Evolutionary conservation across 1,139 yeast species (phyloP), one percentile per base, ranked within the genome.

Genomic region (Suhomyces taliae): DNA sequence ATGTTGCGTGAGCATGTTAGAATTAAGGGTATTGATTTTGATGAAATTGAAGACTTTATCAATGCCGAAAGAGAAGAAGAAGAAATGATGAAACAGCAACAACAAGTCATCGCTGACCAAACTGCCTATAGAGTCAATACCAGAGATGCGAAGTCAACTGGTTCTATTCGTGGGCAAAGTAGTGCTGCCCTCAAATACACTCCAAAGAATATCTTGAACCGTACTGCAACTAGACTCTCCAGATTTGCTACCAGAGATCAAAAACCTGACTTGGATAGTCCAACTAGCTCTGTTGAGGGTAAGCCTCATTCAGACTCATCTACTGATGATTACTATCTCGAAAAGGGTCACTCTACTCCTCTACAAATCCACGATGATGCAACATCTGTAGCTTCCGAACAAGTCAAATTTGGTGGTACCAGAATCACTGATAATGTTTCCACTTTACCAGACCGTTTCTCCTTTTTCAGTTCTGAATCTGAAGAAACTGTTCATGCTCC

Each of bases 401-500:
- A 66, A 43, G 72, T 70, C 42, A 60, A 62, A 43, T 69, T 70
- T 53, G 76, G 72, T 2, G 69, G 69, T 2, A 65, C 74, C 7
- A 60, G 64, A 41, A 59, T 67, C 43, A 53, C 53, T 27, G 68
- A 64, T 43, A 70, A 63, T 33, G 49, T 46, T 7, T 54, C 54
- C 26, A 58, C 52, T 10, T 51, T 49, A 57, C 66, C 51, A 40
- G 91, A 87, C 56, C 71, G 98, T 48, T 91, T 87, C 66, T 82
- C 95, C 34, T 89, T 89, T 63, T 91, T 90, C 65, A 82, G 85
- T 37, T 81, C 95, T 0, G 90, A 86, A 48, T 72, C 83, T 8
- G 97, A 90, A 49, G 95, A 87, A 59, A 93, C 98, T 0, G 78
- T 88, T 14, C 97, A 91, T 67, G 87, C 96, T 1, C 85, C 96